These are phyloP conservation scores for Nitzschia sp. DNA, from an alignment of 108 stramenopile genomes.

Conservation along the genomic window DNA sequence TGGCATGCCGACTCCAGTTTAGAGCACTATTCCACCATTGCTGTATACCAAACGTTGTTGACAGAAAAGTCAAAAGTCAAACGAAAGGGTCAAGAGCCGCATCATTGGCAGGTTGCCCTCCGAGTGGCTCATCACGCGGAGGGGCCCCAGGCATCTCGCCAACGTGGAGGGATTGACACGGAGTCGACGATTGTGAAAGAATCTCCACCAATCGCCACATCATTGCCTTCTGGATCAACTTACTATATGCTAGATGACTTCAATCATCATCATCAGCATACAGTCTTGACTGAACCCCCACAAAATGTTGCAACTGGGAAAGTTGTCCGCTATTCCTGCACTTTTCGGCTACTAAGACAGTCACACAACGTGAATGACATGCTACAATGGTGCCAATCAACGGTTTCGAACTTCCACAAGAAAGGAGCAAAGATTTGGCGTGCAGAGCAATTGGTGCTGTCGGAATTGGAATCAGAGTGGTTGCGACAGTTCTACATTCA, in stretches of 20 bases:
- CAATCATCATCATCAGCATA: constrained; percentile 80
- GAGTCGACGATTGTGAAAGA: constrained; percentile 32
- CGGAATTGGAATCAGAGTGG: constrained; percentile 74
- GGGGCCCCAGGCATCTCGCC: constrained; percentile 40
- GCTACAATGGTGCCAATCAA: constrained; percentile 34
- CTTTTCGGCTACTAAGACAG: constrained; percentile 52
- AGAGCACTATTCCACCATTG: constrained; percentile 77
- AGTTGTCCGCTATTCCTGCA: constrained; percentile 49
- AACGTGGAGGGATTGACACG: constrained; percentile 29
- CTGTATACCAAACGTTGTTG: constrained; percentile 62
- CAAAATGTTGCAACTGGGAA: neutral
- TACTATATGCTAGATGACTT: constrained; percentile 88
- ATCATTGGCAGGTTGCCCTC: constrained; percentile 51
- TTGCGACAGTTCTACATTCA: constrained; percentile 74
- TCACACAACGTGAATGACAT: constrained; percentile 44
- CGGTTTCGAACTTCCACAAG: constrained; percentile 42
- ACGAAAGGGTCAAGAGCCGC: constrained; percentile 3
- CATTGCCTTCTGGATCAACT: constrained; percentile 53
- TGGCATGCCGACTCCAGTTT: constrained; percentile 89
- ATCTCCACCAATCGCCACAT: constrained; percentile 45
- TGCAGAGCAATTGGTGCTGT: constrained; percentile 50
- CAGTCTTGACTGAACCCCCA: constrained; percentile 38
- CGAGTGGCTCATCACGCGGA: constrained; percentile 52
- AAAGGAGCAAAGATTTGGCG: constrained; percentile 56
- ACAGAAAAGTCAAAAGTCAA: constrained; percentile 17